Evolutionary conservation across 768 basidiomycete species (phyloP), one percentile per base, ranked within the genome.

Genomic region (Mycena rebaudengoi): DNA sequence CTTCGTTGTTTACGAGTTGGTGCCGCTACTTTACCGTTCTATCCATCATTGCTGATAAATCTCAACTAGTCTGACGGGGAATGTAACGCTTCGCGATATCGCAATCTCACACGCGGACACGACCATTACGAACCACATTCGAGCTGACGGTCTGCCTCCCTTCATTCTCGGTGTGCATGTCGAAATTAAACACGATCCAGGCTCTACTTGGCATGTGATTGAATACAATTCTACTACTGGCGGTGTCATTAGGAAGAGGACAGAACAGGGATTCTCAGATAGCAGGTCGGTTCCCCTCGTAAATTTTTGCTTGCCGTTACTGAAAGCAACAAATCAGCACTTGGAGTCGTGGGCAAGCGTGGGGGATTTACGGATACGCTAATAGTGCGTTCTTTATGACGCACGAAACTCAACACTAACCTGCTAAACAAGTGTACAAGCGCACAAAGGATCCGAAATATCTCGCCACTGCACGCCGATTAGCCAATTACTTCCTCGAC

Each of bases 301-400:
- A 7, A 25, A 25, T 32, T 12, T n/a, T 37, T 20, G 30, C 16
- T 7, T 51, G 25, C n/a, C 20, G 7, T 57, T 12, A 29, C 32
- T 39, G 10, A 55, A 44, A 39, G 14, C 28, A 20, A 11, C 12
- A 25, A 37, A 37, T 32, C 46, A 91, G 88, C 71, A 91, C 91
- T 7, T 91, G 91, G 91, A 84, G 88, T 45, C 85, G 91, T 29
- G 90, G 90, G 8, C 87, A 92, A 71, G 84, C 86, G 14, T 91
- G 90, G 48, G 43, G 29, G n/a, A 26, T 91, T 28, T 88, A 88
- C 65, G 89, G 89, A 0, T 91, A 86, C 70, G 85, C 88, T 0
- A 89, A 87, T 69, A 89, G 90, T 90, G 66, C 32, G 88, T 76
- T 55, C 25, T 54, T 54, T 40, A 54, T 23, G 28, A 37, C 23